A percentile compares a stretch with the other conserved stretches of the same genome.
These are phyloP conservation scores for Chytriomyces sp. DNA, from an alignment of 192 early-diverging fungal species.

Conservation along the genomic window DNA sequence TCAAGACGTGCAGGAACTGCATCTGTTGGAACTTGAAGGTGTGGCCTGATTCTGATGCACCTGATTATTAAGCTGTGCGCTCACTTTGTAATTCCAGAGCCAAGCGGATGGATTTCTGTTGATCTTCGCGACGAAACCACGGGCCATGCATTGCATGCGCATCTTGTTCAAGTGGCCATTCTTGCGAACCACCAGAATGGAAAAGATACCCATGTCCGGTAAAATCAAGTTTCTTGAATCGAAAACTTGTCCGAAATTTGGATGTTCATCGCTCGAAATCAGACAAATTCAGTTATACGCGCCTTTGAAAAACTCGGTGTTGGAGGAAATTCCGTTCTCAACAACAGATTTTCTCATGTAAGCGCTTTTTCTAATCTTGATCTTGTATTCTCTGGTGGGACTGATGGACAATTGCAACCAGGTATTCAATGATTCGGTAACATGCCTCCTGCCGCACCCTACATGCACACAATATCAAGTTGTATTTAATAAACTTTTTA, in stretches of 20 bases:
- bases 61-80: neutral
- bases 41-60: neutral
- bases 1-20: conserved; percentile 67
- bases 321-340: conserved; percentile 57
- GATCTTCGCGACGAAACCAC: conserved; percentile 54
- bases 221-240: conserved; percentile 23
- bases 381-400: neutral
- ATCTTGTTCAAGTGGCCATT: conserved; percentile 74
- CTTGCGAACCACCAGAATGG: conserved; percentile 79
- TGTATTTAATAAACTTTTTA: too few relatives aligned
- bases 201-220: conserved; percentile 83
- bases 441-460: too few relatives aligned
- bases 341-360: conserved; percentile 55
- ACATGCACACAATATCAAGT: too few relatives aligned
- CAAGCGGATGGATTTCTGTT: conserved; percentile 73
- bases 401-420: neutral
- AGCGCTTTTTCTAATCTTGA: neutral
- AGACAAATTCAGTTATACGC: conserved; percentile 25
- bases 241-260: conserved; percentile 43
- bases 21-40: conserved; percentile 32
- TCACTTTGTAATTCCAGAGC: conserved; percentile 46
- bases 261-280: conserved; percentile 27
- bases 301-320: conserved; percentile 33
- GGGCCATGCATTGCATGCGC: conserved; percentile 60
- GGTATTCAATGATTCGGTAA: conserved; percentile 45